phyloP scores from a whole-genome alignment of 495 filamentous ascomycete genomes.

The Acidiella bohemica region DNA sequence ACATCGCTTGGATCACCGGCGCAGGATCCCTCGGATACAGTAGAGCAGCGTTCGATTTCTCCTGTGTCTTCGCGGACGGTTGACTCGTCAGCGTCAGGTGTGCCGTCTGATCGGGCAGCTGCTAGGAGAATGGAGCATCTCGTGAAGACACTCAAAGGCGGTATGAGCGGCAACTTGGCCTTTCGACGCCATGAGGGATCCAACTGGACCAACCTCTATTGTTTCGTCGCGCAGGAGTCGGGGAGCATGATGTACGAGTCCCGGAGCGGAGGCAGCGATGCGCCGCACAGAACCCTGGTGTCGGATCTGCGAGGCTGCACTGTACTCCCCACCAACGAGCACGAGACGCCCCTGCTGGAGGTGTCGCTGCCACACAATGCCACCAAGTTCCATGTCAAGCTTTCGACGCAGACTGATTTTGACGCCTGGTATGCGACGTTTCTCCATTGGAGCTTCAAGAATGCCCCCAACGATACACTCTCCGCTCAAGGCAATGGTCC shows the following conservation, averaged over 20 bases:
- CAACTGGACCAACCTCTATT: slow-evolving; percentile 47
- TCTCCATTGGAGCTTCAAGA: slow-evolving; percentile 85
- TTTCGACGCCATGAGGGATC: slow-evolving; percentile 43
- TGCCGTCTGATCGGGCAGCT: slow-evolving; percentile 47
- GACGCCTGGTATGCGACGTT: slow-evolving; percentile 88
- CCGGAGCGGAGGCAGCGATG: slow-evolving; percentile 43
- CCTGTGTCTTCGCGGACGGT: slow-evolving; percentile 17
- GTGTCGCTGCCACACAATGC: slow-evolving; percentile 58
- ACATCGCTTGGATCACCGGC: slow-evolving; percentile 6
- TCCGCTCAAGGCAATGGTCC: neutral
- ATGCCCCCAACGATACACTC: slow-evolving; percentile 16
- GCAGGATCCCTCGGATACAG: slow-evolving; percentile 4
- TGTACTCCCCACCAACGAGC: slow-evolving; percentile 48
- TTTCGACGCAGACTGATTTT: slow-evolving; percentile 59
- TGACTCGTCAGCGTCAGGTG: slow-evolving; percentile 32
- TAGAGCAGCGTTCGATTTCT: slow-evolving; percentile 9
- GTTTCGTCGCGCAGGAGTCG: slow-evolving; percentile 53
- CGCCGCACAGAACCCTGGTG: slow-evolving; percentile 48
- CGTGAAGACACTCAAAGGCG: slow-evolving; percentile 54
- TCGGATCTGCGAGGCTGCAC: slow-evolving; percentile 78
- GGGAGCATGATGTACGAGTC: slow-evolving; percentile 53
- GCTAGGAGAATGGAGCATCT: slow-evolving; percentile 50
- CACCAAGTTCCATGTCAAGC: slow-evolving; percentile 59
- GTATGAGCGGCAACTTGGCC: slow-evolving; percentile 56
- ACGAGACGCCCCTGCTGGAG: slow-evolving; percentile 61